Conservation (phyloP, 139 green algal species). For the Closterium sp. region DNA sequence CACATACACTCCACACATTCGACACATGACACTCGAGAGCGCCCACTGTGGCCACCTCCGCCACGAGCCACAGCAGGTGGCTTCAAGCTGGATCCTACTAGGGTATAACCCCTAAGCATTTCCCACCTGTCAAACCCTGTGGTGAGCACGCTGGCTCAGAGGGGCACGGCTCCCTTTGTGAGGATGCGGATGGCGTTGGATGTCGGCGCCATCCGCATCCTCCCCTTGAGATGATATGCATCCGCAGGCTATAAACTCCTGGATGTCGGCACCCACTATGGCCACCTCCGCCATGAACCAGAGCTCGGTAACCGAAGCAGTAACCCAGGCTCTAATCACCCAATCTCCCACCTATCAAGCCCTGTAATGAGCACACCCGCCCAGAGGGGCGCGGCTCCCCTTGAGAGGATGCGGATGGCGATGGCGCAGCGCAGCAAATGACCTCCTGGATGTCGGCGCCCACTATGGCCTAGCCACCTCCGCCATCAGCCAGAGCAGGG, state of each 20-base stretch:
- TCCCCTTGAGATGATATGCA: too few species aligned
- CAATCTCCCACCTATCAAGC: constrained; percentile 12
- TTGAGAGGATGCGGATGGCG: constrained; percentile 25
- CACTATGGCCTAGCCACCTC: too few species aligned
- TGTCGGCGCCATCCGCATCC: too few species aligned
- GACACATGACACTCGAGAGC: too few species aligned
- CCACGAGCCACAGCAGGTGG: neutral
- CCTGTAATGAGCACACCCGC: constrained; percentile 38
- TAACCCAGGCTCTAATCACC: too few species aligned
- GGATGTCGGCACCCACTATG: neutral
- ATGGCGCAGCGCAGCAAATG: constrained; percentile 34
- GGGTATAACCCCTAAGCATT: too few species aligned
- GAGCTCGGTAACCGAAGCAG: too few species aligned
- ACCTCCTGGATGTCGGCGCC: too few species aligned
- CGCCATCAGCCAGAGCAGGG: too few species aligned
- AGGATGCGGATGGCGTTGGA: constrained; percentile 34
- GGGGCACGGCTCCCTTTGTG: constrained; percentile 8
- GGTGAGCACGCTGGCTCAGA: constrained; percentile 40
- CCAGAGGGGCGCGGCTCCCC: constrained; percentile 22
- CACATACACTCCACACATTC: too few species aligned
- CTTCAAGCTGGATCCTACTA: too few species aligned
- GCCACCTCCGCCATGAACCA: neutral
- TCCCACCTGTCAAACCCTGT: constrained; percentile 27
- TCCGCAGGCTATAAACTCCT: constrained; percentile 29
- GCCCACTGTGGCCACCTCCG: too few species aligned